Percentiles rank a stretch among this genome's conserved stretches.
These are phyloP conservation scores for Herpotrichia juniperi DNA, from an alignment of 2,329 filamentous ascomycete genomes.

Conservation along the genomic window DNA sequence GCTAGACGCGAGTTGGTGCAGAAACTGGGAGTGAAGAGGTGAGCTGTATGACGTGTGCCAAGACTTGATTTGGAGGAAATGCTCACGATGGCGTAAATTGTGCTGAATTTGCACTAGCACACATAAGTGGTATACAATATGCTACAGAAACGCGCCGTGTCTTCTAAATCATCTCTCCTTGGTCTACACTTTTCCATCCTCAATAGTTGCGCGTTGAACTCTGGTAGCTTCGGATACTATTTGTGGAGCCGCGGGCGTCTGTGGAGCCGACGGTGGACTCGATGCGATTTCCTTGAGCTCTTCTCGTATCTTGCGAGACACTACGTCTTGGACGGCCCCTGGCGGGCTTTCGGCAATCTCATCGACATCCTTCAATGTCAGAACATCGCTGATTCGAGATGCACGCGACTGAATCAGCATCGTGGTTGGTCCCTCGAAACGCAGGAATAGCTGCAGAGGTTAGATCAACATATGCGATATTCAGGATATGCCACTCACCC, in stretches of 20 bases:
- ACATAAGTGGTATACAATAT: background rate
- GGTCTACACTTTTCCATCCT: constrained; percentile 6
- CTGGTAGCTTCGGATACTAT: background rate
- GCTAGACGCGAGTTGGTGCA: too few species aligned
- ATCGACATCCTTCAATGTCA: constrained; percentile 80
- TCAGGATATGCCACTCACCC: constrained; percentile 56
- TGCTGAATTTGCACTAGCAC: background rate
- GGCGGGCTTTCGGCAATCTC: constrained; percentile 86
- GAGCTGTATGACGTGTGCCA: background rate
- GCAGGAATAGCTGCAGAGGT: constrained; percentile 72
- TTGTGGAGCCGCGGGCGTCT: background rate
- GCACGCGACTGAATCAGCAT: constrained; percentile 89
- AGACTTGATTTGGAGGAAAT: background rate
- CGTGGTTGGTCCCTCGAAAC: constrained; percentile 85
- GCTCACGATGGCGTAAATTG: background rate
- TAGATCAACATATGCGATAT: constrained; percentile 15
- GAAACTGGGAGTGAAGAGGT: too few species aligned
- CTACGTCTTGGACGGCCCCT: constrained; percentile 68
- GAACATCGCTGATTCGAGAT: constrained; percentile 75
- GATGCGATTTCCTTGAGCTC: constrained; percentile 39
- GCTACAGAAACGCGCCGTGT: background rate
- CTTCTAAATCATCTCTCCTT: background rate
- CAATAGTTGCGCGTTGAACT: constrained; percentile 2
- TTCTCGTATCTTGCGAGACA: constrained; percentile 40
- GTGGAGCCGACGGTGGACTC: background rate